Evolutionary conservation across 208 protist genomes (phyloP), one percentile per base, ranked within the genome.

Genomic region (Wallacemonas rigidus): DNA sequence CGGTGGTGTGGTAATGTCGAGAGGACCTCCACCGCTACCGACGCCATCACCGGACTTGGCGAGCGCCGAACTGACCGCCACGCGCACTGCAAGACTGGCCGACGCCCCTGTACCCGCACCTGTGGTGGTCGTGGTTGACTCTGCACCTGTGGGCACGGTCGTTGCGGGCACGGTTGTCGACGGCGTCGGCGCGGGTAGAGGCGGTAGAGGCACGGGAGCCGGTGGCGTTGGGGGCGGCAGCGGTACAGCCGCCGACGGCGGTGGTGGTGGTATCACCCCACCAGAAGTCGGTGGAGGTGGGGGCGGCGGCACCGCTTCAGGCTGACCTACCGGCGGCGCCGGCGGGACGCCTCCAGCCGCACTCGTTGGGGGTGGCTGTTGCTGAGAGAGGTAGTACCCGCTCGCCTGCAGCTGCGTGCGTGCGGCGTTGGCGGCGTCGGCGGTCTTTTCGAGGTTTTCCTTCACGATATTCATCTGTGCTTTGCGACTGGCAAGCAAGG

Each of bases 401-500:
- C 48, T 60, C 15, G 40, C 67, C 57, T 78, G 56, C 43, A 63
- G 72, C 64, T 64, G 51, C 15, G 44, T 41, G 26, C 82, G 83
- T 2, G 79, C 77, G 26, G 54, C 53, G 53, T 87, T 72, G 41
- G 85, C 48, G 11, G 83, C 77, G 17, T 94, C 86, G 36, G 77
- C 74, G 41, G 83, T 74, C 9, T 77, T 76, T 41, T 83, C 57
- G 60, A 91, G 76, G 50, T 86, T 78, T 6, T 64, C 55, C 45
- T 76, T 71, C 38, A 88, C 67, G n/a, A 78, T 62, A 44, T 77
- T 69, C 44, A 94, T 54, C 47, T 77, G 74, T 38, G 77, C 65
- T 56, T 73, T 67, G 54, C 83, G 83, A 14, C 64, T 75, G 41
- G 62, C 60, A 41, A 91, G 41, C n/a, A 76, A 67, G 39, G 65